Base-by-base conservation (phyloP, 208 protist species). In the Sergeia podlipaevii region DNA sequence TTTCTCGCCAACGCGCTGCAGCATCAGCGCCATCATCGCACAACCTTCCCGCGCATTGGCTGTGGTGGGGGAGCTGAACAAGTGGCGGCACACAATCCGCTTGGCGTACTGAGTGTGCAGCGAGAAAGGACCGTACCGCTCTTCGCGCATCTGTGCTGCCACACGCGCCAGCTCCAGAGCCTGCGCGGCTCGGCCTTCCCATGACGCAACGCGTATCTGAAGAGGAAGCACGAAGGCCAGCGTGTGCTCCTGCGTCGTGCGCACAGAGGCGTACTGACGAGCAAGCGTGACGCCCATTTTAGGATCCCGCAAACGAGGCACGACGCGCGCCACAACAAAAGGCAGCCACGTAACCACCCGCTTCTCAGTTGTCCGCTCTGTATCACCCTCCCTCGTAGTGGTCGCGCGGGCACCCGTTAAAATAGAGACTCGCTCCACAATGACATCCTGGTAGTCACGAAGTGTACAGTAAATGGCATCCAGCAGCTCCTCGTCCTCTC, bases 321-420 rank as follows among this genome's bases (percentile, higher is more conserved):
- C 32, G 23, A 76, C 43, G 30, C 60, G 43, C 0, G 68, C 64
- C 0, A 52, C 53, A 10, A 77, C 50, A 18, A 66, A 54, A 2
- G 69, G 74, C 4, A 62, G 27, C 74, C 74, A 81, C 21, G 58
- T 37, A 56, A 75, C 41, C n/a, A 50, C 58, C 23, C 64, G 53
- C 41, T 36, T 54, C 5, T 1, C 7, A 28, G 56, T 21, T 24
- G 23, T 7, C 23, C 26, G 21, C 5, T 45, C 44, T 17, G 11
- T 42, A 21, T 15, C 11, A 24, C 18, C 18, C 5, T 20, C 17
- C 46, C 34, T 38, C n/a, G 29, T 27, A 13, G 30, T 32, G 13
- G 45, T 47, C 29, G 43, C 51, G 17, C 71, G 51, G 26, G 60
- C 71, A 4, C 71, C 71, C 23, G 73, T 52, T 29, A 73, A 48